Percentiles rank a stretch among this genome's conserved stretches.
These are phyloP conservation scores for Saccharomyces mikatae DNA, from an alignment of 805 yeast genomes.

Conservation along the genomic window DNA sequence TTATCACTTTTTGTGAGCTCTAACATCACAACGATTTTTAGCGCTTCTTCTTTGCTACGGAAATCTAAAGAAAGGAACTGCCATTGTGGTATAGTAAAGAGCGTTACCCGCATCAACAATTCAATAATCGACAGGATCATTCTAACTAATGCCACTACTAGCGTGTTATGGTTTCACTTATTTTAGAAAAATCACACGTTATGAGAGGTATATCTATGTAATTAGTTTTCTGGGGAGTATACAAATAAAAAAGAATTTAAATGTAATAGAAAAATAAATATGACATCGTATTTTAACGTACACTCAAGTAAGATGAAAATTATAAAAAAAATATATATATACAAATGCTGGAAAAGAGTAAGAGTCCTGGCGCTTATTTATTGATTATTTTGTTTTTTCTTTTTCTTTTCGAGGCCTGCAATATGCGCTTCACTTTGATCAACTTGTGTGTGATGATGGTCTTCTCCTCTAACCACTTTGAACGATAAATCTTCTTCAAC, in stretches of 20 bases:
- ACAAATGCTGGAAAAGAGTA: not conserved
- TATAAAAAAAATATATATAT: not conserved
- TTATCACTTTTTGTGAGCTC: not conserved
- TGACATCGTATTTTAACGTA: not conserved
- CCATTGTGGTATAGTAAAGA: not conserved
- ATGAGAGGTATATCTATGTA: not conserved
- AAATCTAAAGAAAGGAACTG: not conserved
- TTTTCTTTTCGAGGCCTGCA: constrained; percentile 83
- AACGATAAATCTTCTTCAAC: constrained; percentile 39
- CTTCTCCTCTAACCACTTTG: constrained; percentile 36
- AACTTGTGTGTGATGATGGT: constrained; percentile 80
- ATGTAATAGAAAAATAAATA: not conserved
- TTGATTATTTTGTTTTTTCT: constrained; percentile 31
- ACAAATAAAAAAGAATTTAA: not conserved
- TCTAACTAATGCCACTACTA: not conserved
- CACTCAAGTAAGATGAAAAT: not conserved
- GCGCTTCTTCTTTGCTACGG: not conserved
- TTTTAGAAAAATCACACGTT: not conserved
- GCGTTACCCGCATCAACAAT: not conserved
- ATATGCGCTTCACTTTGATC: constrained; percentile 93
- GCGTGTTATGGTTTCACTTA: not conserved
- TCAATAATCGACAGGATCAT: not conserved
- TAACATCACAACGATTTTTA: not conserved
- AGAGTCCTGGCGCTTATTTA: not conserved
- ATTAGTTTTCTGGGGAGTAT: not conserved